These are phyloP conservation scores for Pythium coloratum DNA, from an alignment of 352 stramenopile genomes.

Conservation along the genomic window DNA sequence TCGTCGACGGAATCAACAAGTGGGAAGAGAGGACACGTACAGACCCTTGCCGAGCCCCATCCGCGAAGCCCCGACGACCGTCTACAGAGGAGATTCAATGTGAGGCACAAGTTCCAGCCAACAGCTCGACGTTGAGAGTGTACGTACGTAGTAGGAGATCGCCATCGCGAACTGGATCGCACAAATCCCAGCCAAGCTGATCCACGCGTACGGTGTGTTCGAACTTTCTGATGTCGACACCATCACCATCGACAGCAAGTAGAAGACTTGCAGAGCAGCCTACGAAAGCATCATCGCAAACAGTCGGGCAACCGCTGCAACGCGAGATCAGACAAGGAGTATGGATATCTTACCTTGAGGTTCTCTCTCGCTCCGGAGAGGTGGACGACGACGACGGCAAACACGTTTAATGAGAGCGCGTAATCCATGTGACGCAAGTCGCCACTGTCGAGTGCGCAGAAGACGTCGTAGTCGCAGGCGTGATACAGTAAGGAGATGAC, in stretches of 20 bases:
- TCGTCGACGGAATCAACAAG: background rate
- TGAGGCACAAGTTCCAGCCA: background rate
- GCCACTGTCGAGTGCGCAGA: slow-evolving; percentile 30
- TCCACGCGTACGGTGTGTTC: slow-evolving; percentile 27
- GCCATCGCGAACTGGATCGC: slow-evolving; percentile 31
- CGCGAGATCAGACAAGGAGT: too few relatives aligned
- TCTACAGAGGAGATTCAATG: background rate
- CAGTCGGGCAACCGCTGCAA: background rate
- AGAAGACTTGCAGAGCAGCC: slow-evolving; percentile 34
- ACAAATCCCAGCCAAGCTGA: slow-evolving; percentile 22
- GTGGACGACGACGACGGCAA: slow-evolving; percentile 36
- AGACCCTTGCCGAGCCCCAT: slow-evolving; percentile 25
- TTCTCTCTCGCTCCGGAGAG: slow-evolving; percentile 35
- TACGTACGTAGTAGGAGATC: slow-evolving; percentile 37
- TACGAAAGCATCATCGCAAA: slow-evolving; percentile 5
- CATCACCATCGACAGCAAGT: slow-evolving; percentile 32
- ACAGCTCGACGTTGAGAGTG: background rate
- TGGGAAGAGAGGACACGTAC: slow-evolving; percentile 13
- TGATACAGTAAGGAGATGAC: slow-evolving; percentile 36
- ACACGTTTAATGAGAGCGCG: slow-evolving; percentile 35
- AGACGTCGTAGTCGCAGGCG: slow-evolving; percentile 34
- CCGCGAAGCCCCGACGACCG: slow-evolving; percentile 17
- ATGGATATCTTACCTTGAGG: slow-evolving; percentile 26
- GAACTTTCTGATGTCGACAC: slow-evolving; percentile 22
- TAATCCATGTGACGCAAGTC: slow-evolving; percentile 35